Evolutionary conservation across 306 rosid species (phyloP).

Genomic region (Erythrophleum fordii): DNA sequence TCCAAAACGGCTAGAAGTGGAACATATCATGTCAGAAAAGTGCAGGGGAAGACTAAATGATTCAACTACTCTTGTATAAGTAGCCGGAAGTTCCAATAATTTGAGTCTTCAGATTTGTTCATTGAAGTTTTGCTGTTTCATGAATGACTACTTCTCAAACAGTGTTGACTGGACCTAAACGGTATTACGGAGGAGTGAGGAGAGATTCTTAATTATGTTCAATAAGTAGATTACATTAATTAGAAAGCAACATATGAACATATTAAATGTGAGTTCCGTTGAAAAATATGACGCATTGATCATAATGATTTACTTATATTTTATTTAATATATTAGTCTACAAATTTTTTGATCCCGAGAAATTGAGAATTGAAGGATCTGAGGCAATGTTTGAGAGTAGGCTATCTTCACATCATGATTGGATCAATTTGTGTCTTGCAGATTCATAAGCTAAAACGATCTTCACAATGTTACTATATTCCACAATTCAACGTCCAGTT

Average conservation of each 20-base stretch:
- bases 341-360: too few relatives aligned
- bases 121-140: not conserved
- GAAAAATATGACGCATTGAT: not conserved
- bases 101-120: not conserved
- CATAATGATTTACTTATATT: not conserved
- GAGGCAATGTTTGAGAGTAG: too few relatives aligned
- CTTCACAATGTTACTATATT: too few relatives aligned
- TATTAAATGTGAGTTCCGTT: not conserved
- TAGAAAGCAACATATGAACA: not conserved
- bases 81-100: not conserved
- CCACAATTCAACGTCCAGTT: constrained; percentile 12
- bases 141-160: not conserved
- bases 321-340: not conserved
- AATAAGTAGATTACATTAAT: not conserved
- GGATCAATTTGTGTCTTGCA: too few relatives aligned
- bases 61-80: constrained; percentile 36
- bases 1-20: constrained; percentile 45
- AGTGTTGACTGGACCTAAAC: not conserved
- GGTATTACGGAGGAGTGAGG: not conserved
- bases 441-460: too few relatives aligned
- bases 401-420: too few relatives aligned
- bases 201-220: not conserved
- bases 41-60: constrained; percentile 27
- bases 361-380: too few relatives aligned
- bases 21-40: not conserved